Evolutionary conservation across 148 eudicot genomes (phyloP), one percentile per base, ranked within the genome.

Genomic region (Chenopodium formosanum): DNA sequence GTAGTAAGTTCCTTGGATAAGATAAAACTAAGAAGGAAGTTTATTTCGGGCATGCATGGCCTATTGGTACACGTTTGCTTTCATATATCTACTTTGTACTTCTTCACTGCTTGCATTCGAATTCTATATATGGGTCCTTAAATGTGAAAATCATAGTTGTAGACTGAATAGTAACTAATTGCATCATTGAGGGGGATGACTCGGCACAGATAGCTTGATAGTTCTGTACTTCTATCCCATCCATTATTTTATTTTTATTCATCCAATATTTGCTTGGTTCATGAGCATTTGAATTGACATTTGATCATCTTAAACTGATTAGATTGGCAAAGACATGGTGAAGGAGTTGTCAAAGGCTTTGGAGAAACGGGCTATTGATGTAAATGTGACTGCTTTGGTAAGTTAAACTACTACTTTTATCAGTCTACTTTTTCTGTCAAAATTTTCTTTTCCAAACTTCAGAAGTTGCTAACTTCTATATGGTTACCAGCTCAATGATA

Each of bases 401-500:
- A 84, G 86, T 84, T 27, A 4, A 73, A 53, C 13, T 70, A 37
- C 32, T 14, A 75, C 7, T 37, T 72, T 1, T 79, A 32, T 60
- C 31, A 37, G 78, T 65, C 10, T 72, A 56, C 65, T 31, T 14
- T 56, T 56, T 53, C 60, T 14, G 60, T 16, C 60, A 78, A 67
- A 64, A 3, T 73, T 27, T 29, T 19, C 56, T 29, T 32, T 29
- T 29, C 25, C n/a, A 9, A 50, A 31, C 20, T 44, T 47, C 46
- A 4, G 13, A 20, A 75, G 60, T 84, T 53, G n/a, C 84, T 85
- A 60, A 81, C 79, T 5, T 78, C 12, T 2, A 44, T 66, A 29
- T 78, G 47, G 40, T 64, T 48, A 50, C 52, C 85, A 94, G 98
- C 94, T 89, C 83, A 92, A 93, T 83, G 95, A 91, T 70, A 89